Base-by-base conservation (phyloP, 139 green algal genomes). In the Chlorella sorokiniana region DNA sequence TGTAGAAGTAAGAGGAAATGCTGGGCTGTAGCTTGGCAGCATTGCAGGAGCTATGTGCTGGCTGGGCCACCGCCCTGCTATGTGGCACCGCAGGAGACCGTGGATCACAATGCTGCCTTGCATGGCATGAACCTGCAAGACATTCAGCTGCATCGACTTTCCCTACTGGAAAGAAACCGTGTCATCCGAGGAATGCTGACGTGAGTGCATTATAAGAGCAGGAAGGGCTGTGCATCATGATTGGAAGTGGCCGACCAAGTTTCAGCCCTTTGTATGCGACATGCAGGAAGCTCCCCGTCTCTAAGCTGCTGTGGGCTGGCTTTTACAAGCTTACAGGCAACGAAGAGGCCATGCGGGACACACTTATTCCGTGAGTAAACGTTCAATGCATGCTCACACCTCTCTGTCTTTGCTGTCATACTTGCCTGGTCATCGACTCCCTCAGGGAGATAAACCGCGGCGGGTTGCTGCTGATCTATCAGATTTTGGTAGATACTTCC, bases 361-460 rank as follows among this genome's bases (percentile, higher is more conserved):
- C 41, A 27, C 35, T 89, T 5, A 35, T 88, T 41, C 84, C 84
- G 81, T 85, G 81, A 82, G 73, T 65, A 11, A 11, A 56, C 48
- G 14, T 16, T 56, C 16, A 56, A 25, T 56, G 48, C 48, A 56
- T 56, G 11, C n/a, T n/a, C n/a, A n/a, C n/a, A n/a, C n/a, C n/a
- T n/a, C n/a, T n/a, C n/a, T n/a, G n/a, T n/a, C n/a, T n/a, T n/a
- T n/a, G n/a, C n/a, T n/a, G n/a, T 11, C 48, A 56, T 56, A 16
- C 48, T 56, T 25, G 48, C 48, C 48, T 59, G 48, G 11, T 59
- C 14, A n/a, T n/a, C n/a, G n/a, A n/a, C n/a, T n/a, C n/a, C n/a
- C n/a, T n/a, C 82, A 86, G 82, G 20, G 84, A 89, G 38, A 69
- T 90, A 61, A 90, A 90, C 63, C 25, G 37, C 4, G 51, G 77